Conservation (phyloP, 805 yeast genomes). For the Starmerella lactis-condensi region DNA sequence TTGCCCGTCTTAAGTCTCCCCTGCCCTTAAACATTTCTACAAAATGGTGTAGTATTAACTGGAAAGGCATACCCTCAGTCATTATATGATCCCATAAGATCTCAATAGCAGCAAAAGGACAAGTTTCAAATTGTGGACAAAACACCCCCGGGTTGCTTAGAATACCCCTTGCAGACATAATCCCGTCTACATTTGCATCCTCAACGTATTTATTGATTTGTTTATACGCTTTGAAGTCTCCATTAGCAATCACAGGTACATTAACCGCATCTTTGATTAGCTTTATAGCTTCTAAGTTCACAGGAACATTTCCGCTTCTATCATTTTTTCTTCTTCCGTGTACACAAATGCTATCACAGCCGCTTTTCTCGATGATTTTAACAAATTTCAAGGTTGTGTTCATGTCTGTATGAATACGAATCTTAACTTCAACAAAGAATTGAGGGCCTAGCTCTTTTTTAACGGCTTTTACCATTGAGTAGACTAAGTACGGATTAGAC, state of each 20-base stretch:
- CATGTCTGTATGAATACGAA: conserved; percentile 65
- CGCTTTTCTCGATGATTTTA: conserved; percentile 56
- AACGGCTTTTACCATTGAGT: conserved; percentile 68
- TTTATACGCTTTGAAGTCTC: conserved; percentile 61
- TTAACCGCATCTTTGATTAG: conserved; percentile 35
- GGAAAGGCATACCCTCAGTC: conserved; percentile 68
- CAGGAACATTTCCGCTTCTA: conserved; percentile 59
- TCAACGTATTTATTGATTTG: conserved; percentile 49
- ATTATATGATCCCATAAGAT: conserved; percentile 60
- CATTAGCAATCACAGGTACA: conserved; percentile 85
- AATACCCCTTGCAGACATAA: conserved; percentile 88
- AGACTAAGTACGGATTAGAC: conserved; percentile 61
- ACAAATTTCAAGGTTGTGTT: conserved; percentile 59
- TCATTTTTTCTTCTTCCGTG: conserved; percentile 83
- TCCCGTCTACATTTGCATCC: conserved; percentile 67
- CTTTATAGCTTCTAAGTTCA: conserved; percentile 64
- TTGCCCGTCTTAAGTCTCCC: conserved; percentile 28
- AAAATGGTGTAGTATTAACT: conserved; percentile 71
- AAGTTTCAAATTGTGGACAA: conserved; percentile 29
- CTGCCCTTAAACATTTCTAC: conserved; percentile 57
- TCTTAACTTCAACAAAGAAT: conserved; percentile 77
- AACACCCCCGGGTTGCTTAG: conserved; percentile 76
- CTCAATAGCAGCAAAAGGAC: conserved; percentile 90
- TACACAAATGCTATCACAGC: conserved; percentile 84
- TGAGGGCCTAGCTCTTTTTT: conserved; percentile 52